These are phyloP conservation scores for Amniculicola lignicola DNA, from an alignment of 495 filamentous ascomycete species.

Conservation along the genomic window DNA sequence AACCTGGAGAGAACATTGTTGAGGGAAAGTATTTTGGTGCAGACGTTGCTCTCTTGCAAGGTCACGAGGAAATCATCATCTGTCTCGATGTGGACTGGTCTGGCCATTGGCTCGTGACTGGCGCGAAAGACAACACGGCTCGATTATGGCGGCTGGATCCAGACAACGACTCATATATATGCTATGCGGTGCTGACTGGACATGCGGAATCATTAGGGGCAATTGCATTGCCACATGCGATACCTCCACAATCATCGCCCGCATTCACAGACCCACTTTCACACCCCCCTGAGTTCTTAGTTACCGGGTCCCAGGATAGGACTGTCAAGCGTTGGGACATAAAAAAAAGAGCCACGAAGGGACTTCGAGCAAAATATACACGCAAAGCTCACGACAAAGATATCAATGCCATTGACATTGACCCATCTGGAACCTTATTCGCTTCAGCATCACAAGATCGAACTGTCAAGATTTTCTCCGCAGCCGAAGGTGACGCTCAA, in stretches of 20 bases:
- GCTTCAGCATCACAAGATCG: constrained; percentile 95
- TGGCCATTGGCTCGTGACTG: constrained; percentile 92
- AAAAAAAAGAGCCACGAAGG: constrained; percentile 43
- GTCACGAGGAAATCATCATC: constrained; percentile 93
- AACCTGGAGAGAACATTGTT: background rate
- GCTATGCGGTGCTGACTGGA: constrained; percentile 76
- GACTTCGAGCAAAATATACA: constrained; percentile 59
- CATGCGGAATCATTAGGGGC: constrained; percentile 96
- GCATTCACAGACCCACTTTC: constrained; percentile 65
- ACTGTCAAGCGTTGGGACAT: constrained; percentile 91
- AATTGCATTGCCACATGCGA: constrained; percentile 69
- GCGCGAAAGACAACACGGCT: constrained; percentile 93
- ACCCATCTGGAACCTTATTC: constrained; percentile 64
- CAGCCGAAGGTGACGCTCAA: constrained; percentile 79
- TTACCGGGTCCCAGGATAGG: constrained; percentile 91
- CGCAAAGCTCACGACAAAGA: constrained; percentile 97
- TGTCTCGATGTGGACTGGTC: constrained; percentile 94
- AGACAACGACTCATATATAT: constrained; percentile 66
- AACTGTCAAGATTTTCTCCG: constrained; percentile 93
- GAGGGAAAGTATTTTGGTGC: constrained; percentile 68
- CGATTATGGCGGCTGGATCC: constrained; percentile 88
- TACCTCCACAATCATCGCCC: constrained; percentile 61
- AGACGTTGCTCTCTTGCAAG: constrained; percentile 78
- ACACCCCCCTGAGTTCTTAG: constrained; percentile 74
- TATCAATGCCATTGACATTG: constrained; percentile 89